Evolutionary conservation across 768 basidiomycete species (phyloP).

Genomic region (Suillus weaverae): DNA sequence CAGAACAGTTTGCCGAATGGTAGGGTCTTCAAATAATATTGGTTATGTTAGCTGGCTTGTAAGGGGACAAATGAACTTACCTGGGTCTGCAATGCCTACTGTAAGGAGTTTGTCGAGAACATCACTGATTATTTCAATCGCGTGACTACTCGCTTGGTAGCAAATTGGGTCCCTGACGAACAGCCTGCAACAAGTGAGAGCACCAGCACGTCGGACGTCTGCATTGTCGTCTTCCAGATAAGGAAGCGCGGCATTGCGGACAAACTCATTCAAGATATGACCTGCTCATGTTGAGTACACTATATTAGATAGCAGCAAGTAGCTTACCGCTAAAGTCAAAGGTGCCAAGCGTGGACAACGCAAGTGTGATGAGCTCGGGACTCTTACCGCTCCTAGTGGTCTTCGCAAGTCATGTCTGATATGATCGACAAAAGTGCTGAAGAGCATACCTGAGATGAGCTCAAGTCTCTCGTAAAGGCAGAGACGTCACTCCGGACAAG

Average conservation of each 20-base stretch:
- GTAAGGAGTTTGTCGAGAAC: slow-evolving; percentile 96
- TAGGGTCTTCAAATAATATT: slow-evolving; percentile 48
- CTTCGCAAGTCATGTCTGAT: slow-evolving; percentile 26
- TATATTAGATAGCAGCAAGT: neutral
- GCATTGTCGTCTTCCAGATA: slow-evolving; percentile 92
- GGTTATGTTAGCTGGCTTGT: slow-evolving; percentile 9
- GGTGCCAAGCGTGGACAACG: slow-evolving; percentile 80
- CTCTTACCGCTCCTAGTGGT: slow-evolving; percentile 55
- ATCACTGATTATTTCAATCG: slow-evolving; percentile 95
- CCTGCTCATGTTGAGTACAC: slow-evolving; percentile 42
- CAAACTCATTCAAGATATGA: slow-evolving; percentile 93
- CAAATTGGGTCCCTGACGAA: slow-evolving; percentile 96
- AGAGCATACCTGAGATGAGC: slow-evolving; percentile 44
- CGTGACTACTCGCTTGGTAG: slow-evolving; percentile 92
- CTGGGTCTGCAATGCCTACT: slow-evolving; percentile 94
- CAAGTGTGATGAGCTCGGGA: slow-evolving; percentile 74
- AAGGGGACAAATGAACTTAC: slow-evolving; percentile 39
- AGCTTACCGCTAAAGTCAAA: slow-evolving; percentile 90
- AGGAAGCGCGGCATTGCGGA: slow-evolving; percentile 85
- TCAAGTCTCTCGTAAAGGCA: slow-evolving; percentile 50
- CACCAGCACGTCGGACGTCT: slow-evolving; percentile 87
- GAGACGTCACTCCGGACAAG: slow-evolving; percentile 54
- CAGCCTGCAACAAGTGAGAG: slow-evolving; percentile 86
- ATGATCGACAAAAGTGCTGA: neutral
- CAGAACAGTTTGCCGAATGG: slow-evolving; percentile 85